Evolutionary conservation across 1,139 yeast genomes (phyloP).

Genomic region (Keqinozyma sinolaborantium): DNA sequence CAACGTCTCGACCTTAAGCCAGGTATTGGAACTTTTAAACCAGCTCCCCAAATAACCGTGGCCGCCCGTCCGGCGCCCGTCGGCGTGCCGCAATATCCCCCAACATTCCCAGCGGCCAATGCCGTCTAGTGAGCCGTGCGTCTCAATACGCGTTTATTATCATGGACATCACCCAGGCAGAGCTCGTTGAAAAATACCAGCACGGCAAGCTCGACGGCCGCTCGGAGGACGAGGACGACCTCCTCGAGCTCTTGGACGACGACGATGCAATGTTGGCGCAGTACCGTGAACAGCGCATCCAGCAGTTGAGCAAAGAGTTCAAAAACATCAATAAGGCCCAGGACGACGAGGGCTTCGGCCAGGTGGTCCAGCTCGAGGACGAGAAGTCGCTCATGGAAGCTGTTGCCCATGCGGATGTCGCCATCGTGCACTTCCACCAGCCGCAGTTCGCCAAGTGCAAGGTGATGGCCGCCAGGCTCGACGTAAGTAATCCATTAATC

Average conservation of each 20-base stretch:
- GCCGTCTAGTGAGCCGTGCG: no score
- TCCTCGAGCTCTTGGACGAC: constrained; percentile 34
- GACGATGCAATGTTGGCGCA: constrained; percentile 24
- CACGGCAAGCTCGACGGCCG: constrained; percentile 25
- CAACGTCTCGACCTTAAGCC: constrained; percentile 6
- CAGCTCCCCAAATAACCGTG: no score
- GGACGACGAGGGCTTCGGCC: constrained; percentile 38
- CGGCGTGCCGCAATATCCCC: no score
- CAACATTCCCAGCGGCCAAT: no score
- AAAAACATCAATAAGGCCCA: constrained; percentile 27
- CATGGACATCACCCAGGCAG: constrained; percentile 29
- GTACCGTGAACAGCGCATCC: constrained; percentile 49
- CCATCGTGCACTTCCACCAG: constrained; percentile 64
- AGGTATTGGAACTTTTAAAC: constrained; percentile 6
- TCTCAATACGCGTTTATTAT: constrained; percentile 5
- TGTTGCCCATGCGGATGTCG: constrained; percentile 39
- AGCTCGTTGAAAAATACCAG: constrained; percentile 39
- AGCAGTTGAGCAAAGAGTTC: constrained; percentile 45
- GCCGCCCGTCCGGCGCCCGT: no score
- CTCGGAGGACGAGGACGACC: constrained; percentile 30
- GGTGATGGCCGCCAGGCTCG: constrained; percentile 51
- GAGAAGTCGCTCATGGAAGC: constrained; percentile 58
- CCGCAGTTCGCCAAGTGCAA: constrained; percentile 59
- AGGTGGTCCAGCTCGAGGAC: constrained; percentile 31
- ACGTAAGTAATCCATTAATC: constrained; percentile 8